phyloP scores from a whole-genome alignment of 768 basidiomycete genomes.

The Xerocomus potaroensis region DNA sequence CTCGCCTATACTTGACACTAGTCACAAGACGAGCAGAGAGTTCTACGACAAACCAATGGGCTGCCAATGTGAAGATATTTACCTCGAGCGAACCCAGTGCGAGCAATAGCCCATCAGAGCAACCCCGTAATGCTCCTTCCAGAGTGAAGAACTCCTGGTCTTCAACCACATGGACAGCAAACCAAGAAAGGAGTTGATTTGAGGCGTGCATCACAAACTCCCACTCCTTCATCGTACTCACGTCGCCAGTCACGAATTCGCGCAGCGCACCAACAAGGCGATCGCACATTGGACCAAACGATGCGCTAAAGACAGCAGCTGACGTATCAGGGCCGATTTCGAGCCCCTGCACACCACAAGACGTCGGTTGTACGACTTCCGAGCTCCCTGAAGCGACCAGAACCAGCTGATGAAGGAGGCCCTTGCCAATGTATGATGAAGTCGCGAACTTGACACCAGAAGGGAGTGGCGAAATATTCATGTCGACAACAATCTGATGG shows the following conservation, averaged over 20 bases:
- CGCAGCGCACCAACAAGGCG: constrained; percentile 37
- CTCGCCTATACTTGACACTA: constrained; percentile 25
- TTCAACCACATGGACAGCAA: constrained; percentile 31
- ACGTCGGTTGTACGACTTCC: constrained; percentile 27
- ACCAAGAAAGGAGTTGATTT: constrained; percentile 46
- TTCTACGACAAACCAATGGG: constrained; percentile 67
- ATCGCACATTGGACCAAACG: constrained; percentile 46
- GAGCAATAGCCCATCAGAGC: constrained; percentile 36
- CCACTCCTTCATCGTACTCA: constrained; percentile 35
- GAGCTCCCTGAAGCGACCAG: constrained; percentile 30
- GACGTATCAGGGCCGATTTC: constrained; percentile 42
- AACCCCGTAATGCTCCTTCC: constrained; percentile 32
- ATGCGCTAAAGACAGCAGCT: constrained; percentile 39
- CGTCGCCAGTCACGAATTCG: constrained; percentile 28
- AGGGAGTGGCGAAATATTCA: constrained; percentile 46
- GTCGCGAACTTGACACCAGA: constrained; percentile 49
- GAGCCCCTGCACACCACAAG: constrained; percentile 36
- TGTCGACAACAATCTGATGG: constrained; percentile 41
- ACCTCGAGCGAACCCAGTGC: constrained; percentile 36
- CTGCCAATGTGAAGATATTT: constrained; percentile 35
- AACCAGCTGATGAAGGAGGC: constrained; percentile 56
- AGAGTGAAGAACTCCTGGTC: constrained; percentile 33
- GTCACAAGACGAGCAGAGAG: constrained; percentile 39
- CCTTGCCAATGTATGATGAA: constrained; percentile 55
- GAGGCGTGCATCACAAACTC: constrained; percentile 35